These are phyloP conservation scores for Termitomyces sp. DNA, from an alignment of 768 basidiomycete species.

Conservation along the genomic window DNA sequence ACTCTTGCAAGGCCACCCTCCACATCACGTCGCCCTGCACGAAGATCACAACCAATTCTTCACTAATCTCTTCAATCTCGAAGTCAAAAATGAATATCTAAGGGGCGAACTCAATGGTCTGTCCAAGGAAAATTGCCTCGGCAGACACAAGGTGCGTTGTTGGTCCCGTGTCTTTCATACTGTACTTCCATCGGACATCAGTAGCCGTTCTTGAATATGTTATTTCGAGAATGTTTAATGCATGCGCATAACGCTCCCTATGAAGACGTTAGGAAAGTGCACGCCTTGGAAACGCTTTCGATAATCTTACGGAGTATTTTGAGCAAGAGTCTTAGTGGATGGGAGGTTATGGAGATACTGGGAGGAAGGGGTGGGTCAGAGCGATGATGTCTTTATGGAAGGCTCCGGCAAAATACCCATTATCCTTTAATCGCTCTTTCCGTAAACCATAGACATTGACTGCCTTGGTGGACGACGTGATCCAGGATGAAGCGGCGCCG, in stretches of 20 bases:
- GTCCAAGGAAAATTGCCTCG: constrained; percentile 45
- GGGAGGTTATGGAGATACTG: constrained; percentile 69
- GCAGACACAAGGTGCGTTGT: constrained; percentile 42
- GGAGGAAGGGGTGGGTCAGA: constrained; percentile 51
- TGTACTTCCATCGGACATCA: constrained; percentile 15
- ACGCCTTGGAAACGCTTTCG: constrained; percentile 48
- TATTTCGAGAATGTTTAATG: constrained; percentile 43
- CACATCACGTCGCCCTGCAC: constrained; percentile 37
- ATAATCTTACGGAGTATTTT: constrained; percentile 43
- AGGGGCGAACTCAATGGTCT: constrained; percentile 30
- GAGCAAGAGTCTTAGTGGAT: constrained; percentile 55
- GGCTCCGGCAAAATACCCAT: background rate
- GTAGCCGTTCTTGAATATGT: constrained; percentile 45
- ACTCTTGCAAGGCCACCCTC: constrained; percentile 44
- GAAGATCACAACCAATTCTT: constrained; percentile 44
- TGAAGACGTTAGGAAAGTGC: constrained; percentile 29
- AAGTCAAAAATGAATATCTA: constrained; percentile 44
- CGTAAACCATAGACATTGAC: constrained; percentile 38
- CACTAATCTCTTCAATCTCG: constrained; percentile 43
- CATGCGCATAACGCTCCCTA: constrained; percentile 29
- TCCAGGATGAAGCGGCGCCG: constrained; percentile 40
- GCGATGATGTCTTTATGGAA: constrained; percentile 55
- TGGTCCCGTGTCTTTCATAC: background rate
- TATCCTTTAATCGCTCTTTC: background rate
- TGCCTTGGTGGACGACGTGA: constrained; percentile 36